Percentiles rank a stretch among this genome's conserved stretches.
These are phyloP conservation scores for Amaranthus hypochondriacus DNA, from an alignment of 148 eudicot species.

Conservation along the genomic window DNA sequence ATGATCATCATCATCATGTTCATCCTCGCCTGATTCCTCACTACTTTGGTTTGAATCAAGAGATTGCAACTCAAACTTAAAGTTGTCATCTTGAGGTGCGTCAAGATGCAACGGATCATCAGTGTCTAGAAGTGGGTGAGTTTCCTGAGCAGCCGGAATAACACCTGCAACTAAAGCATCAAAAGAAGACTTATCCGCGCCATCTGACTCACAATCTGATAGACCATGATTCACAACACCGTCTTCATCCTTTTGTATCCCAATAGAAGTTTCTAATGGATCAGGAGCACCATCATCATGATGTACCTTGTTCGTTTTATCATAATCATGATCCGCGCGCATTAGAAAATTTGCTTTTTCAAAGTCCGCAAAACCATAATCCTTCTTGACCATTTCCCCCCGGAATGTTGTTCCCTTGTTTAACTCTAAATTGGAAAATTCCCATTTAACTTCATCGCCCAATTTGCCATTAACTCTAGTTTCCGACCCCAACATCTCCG, in stretches of 20 bases:
- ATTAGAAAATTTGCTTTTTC: constrained; percentile 5
- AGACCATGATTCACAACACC: constrained; percentile 21
- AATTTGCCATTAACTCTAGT: constrained; percentile 13
- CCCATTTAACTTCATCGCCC: neutral
- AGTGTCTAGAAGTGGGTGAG: constrained; percentile 41
- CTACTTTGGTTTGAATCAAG: constrained; percentile 25
- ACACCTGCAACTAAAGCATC: constrained; percentile 47
- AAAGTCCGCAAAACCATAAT: constrained; percentile 10
- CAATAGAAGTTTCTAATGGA: constrained; percentile 5
- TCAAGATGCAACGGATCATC: constrained; percentile 24
- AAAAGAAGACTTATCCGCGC: constrained; percentile 36
- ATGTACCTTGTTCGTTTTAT: constrained; percentile 10
- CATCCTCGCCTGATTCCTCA: constrained; percentile 20
- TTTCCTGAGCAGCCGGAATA: constrained; percentile 41
- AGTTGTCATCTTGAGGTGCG: constrained; percentile 23
- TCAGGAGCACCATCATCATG: constrained; percentile 11
- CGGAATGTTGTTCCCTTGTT: neutral
- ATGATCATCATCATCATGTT: constrained; percentile 20
- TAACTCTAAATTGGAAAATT: neutral
- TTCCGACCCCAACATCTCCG: constrained; percentile 14
- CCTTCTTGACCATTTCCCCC: neutral
- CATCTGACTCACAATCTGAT: constrained; percentile 35
- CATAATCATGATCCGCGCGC: constrained; percentile 6
- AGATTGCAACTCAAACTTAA: constrained; percentile 25
- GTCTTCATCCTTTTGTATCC: constrained; percentile 19